Conservation (phyloP, 257 asterid species). For the Scutellaria baicalensis region DNA sequence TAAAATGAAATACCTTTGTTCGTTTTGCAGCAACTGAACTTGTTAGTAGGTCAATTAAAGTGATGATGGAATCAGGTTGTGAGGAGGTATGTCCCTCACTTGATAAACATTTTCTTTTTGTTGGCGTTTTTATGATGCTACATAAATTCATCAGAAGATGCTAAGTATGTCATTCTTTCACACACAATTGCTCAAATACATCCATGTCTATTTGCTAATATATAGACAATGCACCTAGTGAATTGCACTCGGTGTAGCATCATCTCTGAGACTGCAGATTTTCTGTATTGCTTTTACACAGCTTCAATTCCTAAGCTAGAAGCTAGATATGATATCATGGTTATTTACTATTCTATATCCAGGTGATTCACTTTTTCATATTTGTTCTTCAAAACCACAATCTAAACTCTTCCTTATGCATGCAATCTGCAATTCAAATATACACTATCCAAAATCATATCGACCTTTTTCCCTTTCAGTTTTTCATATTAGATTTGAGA, state of each 20-base stretch:
- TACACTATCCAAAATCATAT: background rate
- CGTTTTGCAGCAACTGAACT: conserved; percentile 70
- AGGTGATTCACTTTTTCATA: background rate
- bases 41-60: conserved; percentile 65
- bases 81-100: conserved; percentile 62
- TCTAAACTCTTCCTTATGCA: background rate
- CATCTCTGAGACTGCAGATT: background rate
- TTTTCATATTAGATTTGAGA: background rate
- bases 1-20: background rate
- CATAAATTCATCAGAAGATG: too few species aligned
- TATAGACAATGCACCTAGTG: too few species aligned
- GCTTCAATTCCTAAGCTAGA: background rate
- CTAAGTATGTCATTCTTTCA: background rate
- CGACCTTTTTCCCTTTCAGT: background rate
- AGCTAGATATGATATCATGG: background rate
- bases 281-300: background rate
- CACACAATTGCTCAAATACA: background rate
- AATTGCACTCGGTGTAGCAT: too few species aligned
- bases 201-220: too few species aligned
- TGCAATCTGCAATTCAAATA: background rate
- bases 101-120: background rate
- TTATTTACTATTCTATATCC: background rate
- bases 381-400: background rate
- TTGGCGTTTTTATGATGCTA: background rate
- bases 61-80: conserved; percentile 91